Percentiles rank a stretch among this genome's conserved stretches.
Conservation (phyloP, 2,329 filamentous ascomycete genomes). For the Fulvia fulva region DNA sequence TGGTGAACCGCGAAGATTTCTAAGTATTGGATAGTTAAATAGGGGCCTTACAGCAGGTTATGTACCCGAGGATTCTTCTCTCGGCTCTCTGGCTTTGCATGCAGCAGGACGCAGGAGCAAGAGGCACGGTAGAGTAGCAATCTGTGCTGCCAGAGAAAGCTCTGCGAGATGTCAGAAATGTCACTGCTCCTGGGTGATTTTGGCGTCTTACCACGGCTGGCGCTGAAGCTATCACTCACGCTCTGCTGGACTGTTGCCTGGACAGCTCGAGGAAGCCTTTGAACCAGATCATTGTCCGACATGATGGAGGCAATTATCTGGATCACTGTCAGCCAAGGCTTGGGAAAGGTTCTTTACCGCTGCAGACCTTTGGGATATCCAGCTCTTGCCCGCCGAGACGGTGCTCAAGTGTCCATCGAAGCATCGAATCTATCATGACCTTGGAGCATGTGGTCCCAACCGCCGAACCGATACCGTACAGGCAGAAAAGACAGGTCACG, state of each 20-base stretch:
- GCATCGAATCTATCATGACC: neutral
- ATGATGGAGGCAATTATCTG: conserved; percentile 1
- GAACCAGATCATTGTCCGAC: neutral
- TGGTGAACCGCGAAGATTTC: too few relatives aligned
- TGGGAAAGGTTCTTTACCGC: neutral
- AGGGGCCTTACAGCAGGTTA: too few relatives aligned
- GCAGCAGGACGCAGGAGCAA: neutral
- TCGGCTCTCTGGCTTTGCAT: too few relatives aligned
- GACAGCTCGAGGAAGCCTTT: neutral
- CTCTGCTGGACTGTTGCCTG: neutral
- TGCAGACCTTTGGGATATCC: neutral
- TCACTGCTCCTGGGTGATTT: too few relatives aligned
- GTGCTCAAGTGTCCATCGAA: neutral
- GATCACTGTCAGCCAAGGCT: neutral
- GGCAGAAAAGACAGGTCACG: neutral
- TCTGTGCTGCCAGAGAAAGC: neutral
- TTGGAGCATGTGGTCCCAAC: neutral
- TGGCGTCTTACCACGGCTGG: neutral
- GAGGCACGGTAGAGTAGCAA: neutral
- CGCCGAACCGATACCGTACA: neutral
- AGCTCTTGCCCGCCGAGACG: neutral
- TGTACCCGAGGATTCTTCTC: too few relatives aligned
- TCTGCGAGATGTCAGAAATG: neutral
- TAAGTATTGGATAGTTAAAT: too few relatives aligned
- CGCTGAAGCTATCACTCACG: neutral